These are phyloP conservation scores for Sugiyamaella grinbergsii DNA, from an alignment of 1,139 yeast genomes.

Conservation along the genomic window DNA sequence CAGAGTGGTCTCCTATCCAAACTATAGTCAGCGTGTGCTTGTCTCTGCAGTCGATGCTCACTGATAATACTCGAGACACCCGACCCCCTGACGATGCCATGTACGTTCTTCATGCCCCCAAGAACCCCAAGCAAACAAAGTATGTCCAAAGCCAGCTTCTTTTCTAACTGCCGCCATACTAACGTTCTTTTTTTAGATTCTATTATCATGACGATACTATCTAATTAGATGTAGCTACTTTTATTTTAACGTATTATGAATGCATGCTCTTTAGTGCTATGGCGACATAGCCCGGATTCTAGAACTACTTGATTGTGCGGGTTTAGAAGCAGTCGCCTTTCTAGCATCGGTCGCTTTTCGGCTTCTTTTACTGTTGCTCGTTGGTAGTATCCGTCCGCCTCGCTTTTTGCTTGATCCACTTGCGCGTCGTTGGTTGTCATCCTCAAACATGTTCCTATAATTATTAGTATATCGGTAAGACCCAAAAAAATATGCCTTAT, in stretches of 20 bases:
- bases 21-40: slow-evolving; percentile 55
- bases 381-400: neutral
- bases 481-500: neutral
- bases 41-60: slow-evolving; percentile 67
- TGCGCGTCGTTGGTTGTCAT: neutral
- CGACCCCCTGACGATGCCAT: slow-evolving; percentile 57
- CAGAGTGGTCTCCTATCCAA: slow-evolving; percentile 75
- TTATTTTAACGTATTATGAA: neutral
- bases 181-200: slow-evolving; percentile 41
- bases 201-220: slow-evolving; percentile 52
- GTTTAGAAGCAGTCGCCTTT: neutral
- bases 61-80: slow-evolving; percentile 48
- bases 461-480: neutral
- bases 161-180: neutral
- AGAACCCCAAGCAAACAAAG: slow-evolving; percentile 54
- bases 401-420: neutral
- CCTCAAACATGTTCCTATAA: slow-evolving; percentile 9
- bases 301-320: neutral
- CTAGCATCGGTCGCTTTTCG: neutral
- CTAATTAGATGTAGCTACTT: slow-evolving; percentile 25
- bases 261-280: neutral
- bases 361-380: neutral
- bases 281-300: slow-evolving; percentile 14
- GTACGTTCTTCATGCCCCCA: slow-evolving; percentile 57
- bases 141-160: slow-evolving; percentile 32